A percentile compares a stretch with the other conserved stretches of the same genome.
phyloP scores from a whole-genome alignment of 2,329 filamentous ascomycete genomes.

The Neurospora crassa region DNA sequence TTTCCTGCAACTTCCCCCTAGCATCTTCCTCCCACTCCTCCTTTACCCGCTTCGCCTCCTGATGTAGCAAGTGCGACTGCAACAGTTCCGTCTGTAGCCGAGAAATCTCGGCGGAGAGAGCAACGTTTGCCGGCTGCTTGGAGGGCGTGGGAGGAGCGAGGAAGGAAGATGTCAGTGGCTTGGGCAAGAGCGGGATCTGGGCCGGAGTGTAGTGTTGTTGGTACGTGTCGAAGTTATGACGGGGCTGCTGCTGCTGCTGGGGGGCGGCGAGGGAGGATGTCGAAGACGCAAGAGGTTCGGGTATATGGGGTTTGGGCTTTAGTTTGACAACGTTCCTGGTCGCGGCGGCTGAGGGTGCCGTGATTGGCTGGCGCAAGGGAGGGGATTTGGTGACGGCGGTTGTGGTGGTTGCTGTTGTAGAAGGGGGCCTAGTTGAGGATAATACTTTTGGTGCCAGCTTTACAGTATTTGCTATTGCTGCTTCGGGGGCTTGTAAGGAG shows the following conservation, averaged over 20 bases:
- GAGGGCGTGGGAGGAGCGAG: constrained; percentile 52
- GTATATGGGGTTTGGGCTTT: background rate
- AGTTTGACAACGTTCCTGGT: background rate
- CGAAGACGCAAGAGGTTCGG: background rate
- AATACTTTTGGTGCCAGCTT: constrained; percentile 10
- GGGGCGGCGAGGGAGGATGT: background rate
- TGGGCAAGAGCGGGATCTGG: constrained; percentile 45
- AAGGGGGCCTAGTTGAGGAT: constrained; percentile 10
- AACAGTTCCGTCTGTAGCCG: constrained; percentile 55
- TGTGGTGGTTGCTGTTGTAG: constrained; percentile 7
- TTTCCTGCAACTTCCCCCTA: constrained; percentile 32
- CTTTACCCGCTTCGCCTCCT: constrained; percentile 35
- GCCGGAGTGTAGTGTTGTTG: constrained; percentile 61
- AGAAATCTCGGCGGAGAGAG: constrained; percentile 46
- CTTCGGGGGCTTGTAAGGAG: constrained; percentile 2
- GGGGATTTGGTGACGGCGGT: constrained; percentile 12
- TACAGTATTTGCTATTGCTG: background rate
- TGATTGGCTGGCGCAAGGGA: background rate
- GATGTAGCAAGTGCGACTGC: constrained; percentile 55
- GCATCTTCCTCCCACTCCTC: constrained; percentile 49
- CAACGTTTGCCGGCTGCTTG: constrained; percentile 51
- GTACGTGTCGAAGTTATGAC: constrained; percentile 50
- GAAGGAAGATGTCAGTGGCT: constrained; percentile 48
- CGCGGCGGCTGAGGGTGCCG: background rate
- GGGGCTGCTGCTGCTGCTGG: constrained; percentile 11